phyloP scores from a whole-genome alignment of 257 asterid genomes.

The Nicotiana paniculata region DNA sequence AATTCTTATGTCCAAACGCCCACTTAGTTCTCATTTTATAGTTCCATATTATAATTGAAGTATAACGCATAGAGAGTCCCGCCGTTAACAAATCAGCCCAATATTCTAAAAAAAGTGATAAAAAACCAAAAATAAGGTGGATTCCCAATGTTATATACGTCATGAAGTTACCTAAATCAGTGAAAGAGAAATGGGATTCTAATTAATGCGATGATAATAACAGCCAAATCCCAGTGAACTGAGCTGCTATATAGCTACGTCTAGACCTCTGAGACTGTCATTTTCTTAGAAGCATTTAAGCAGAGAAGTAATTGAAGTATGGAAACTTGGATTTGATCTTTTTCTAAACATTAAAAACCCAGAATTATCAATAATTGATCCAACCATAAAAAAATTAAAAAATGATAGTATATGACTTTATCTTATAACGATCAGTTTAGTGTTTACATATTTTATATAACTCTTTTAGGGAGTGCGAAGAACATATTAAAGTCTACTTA shows the following conservation, averaged over 20 bases:
- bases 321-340: not conserved
- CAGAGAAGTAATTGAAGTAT: not conserved
- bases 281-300: not conserved
- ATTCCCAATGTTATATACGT: conserved; percentile 20
- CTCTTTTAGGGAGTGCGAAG: too few relatives aligned
- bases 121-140: not conserved
- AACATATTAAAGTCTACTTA: too few relatives aligned
- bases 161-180: conserved; percentile 12
- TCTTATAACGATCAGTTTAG: too few relatives aligned
- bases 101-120: not conserved
- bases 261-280: not conserved
- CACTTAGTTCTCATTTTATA: too few relatives aligned
- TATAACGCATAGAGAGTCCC: too few relatives aligned
- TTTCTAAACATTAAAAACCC: not conserved
- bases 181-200: not conserved
- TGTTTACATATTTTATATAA: too few relatives aligned
- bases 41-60: too few relatives aligned
- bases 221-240: conserved; percentile 23
- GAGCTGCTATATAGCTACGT: not conserved
- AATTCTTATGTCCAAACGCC: too few relatives aligned
- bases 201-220: conserved; percentile 16
- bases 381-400: not conserved
- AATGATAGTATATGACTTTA: too few relatives aligned
- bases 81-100: too few relatives aligned
- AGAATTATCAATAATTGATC: too few relatives aligned